Base-by-base conservation (phyloP, 2,329 filamentous ascomycete species). In the Alternaria sp. region DNA sequence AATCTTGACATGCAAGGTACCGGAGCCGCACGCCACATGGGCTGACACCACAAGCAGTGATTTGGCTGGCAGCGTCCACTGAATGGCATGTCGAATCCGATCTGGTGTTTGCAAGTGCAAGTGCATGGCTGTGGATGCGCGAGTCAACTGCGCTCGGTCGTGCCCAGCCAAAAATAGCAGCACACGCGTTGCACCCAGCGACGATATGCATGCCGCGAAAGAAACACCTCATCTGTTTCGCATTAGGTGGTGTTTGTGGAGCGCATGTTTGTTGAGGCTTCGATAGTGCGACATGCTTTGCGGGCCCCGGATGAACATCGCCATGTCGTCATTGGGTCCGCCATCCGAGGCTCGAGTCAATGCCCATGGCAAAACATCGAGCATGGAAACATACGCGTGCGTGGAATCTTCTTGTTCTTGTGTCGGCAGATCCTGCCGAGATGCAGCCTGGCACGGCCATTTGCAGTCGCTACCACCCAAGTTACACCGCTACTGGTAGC, bases 11-110 rank as follows among this genome's bases (percentile, higher is more conserved):
- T 24, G 48, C 54, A 57, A 55, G 53, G 57, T 41, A n/a, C 36
- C 42, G 26, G 56, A 60, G 54, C 63, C 56, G 53, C 52, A 65
- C 63, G 64, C 58, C 66, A 67, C 57, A 60, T 56, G 60, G 60
- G 60, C 42, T n/a, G 4, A 33, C 31, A 10, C 33, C 8, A 28
- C 37, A 44, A 34, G 42, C 46, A 29, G 34, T 31, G 36, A 24
- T 34, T 6, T 17, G n/a, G 28, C 26, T 49, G 24, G 29, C 48
- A 26, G 34, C 40, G 14, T 24, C 24, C 3, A 3, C 34, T 36
- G 11, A 4, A 36, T 8, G 44, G 21, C 21, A 48, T 23, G 14
- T 48, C 33, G 36, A 9, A 44, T n/a, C 24, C 4, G 9, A 3
- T 44, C n/a, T n/a, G 0, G 14, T 44, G 14, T 44, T 41, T 11